Conservation (phyloP, 306 rosid genomes). For the Nissolia schottii region DNA sequence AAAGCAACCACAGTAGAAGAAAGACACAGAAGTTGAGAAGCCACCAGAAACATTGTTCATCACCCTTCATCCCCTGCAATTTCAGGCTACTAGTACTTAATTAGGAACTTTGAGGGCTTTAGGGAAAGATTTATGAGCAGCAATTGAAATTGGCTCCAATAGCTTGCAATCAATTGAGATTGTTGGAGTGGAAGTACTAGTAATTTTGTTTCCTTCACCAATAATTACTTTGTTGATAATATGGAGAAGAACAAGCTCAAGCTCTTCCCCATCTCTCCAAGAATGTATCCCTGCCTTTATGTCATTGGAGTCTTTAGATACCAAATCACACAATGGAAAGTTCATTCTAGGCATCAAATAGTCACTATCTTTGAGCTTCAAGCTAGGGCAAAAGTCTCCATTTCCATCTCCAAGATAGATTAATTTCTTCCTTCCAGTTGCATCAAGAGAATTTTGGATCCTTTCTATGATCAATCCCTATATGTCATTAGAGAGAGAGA, state of each 20-base stretch:
- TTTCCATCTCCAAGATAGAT: conserved; percentile 70
- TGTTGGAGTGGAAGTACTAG: not conserved
- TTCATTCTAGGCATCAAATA: conserved; percentile 53
- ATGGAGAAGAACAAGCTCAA: conserved; percentile 22
- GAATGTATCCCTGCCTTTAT: conserved; percentile 48
- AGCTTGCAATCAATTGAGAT: conserved; percentile 36
- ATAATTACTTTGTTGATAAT: conserved; percentile 29
- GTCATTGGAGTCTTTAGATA: conserved; percentile 35
- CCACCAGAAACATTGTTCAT: not conserved
- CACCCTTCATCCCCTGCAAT: not conserved
- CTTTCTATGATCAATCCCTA: conserved; percentile 52
- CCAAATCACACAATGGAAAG: conserved; percentile 44
- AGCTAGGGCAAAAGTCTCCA: conserved; percentile 58
- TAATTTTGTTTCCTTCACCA: conserved; percentile 12
- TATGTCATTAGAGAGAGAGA: not conserved
- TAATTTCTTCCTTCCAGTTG: conserved; percentile 32
- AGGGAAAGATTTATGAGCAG: conserved; percentile 19
- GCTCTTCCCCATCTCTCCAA: conserved; percentile 54
- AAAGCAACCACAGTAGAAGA: not conserved
- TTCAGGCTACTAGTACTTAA: not conserved
- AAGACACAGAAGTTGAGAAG: not conserved
- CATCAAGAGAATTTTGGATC: conserved; percentile 34
- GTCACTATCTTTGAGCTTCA: conserved; percentile 56
- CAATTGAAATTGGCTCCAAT: conserved; percentile 22
- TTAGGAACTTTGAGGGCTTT: conserved; percentile 26